phyloP scores from a whole-genome alignment of 2,329 filamentous ascomycete species.

The Clathrospora elynae region DNA sequence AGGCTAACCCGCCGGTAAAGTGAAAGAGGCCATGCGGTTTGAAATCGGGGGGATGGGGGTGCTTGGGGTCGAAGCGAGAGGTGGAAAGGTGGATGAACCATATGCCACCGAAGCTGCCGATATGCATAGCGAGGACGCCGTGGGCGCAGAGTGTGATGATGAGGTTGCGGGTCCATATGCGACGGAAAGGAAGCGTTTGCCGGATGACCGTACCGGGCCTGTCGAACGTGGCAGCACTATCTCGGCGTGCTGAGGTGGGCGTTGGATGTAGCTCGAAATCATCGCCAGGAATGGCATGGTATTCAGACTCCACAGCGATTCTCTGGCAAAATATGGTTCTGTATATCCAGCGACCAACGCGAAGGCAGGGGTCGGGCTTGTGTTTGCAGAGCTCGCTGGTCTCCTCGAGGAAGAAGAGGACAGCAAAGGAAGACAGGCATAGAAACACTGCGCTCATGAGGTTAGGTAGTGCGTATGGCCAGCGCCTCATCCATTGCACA shows the following conservation, averaged over 20 bases:
- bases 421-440: constrained; percentile 57
- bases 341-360: constrained; percentile 47
- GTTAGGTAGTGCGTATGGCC: constrained; percentile 73
- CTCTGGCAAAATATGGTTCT: constrained; percentile 41
- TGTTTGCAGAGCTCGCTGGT: constrained; percentile 51
- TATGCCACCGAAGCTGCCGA: constrained; percentile 56
- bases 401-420: constrained; percentile 71
- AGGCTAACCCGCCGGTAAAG: constrained; percentile 56
- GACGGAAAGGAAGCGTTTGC: constrained; percentile 51
- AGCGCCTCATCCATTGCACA: constrained; percentile 67
- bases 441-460: constrained; percentile 68
- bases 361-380: constrained; percentile 50
- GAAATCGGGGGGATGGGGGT: constrained; percentile 41
- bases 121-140: constrained; percentile 54
- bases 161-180: constrained; percentile 56
- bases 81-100: constrained; percentile 58
- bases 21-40: constrained; percentile 49
- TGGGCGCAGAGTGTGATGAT: constrained; percentile 52
- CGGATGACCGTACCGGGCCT: constrained; percentile 18
- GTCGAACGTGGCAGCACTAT: constrained; percentile 10
- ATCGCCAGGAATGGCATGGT: constrained; percentile 38
- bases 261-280: constrained; percentile 43
- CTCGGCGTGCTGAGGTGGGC: constrained; percentile 25
- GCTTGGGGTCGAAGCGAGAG: constrained; percentile 48
- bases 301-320: constrained; percentile 29